phyloP scores from a whole-genome alignment of 176 grass and related monocot genomes.

The Phoenix roebelenii region DNA sequence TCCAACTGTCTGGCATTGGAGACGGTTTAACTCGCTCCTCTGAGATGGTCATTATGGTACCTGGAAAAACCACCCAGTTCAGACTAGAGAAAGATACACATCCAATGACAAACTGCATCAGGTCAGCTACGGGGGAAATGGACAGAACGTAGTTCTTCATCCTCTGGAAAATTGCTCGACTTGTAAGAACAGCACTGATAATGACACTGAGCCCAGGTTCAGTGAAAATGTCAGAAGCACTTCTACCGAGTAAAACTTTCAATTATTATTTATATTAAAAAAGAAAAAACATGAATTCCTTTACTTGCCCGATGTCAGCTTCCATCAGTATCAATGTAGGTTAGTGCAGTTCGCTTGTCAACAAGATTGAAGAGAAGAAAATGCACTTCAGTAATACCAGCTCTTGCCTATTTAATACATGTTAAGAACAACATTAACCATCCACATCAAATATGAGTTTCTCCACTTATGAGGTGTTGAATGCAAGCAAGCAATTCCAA shows the following conservation, averaged over 20 bases:
- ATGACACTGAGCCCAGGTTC: constrained; percentile 26
- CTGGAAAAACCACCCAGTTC: not conserved
- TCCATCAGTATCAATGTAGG: constrained; percentile 8
- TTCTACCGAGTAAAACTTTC: constrained; percentile 1
- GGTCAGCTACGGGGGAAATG: too few species aligned
- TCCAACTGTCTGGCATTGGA: constrained; percentile 15
- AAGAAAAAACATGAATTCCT: not conserved
- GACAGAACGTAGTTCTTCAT: constrained; percentile 23
- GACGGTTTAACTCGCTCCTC: constrained; percentile 13
- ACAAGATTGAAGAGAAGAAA: constrained; percentile 17
- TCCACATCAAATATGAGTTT: too few species aligned
- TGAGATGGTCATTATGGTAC: constrained; percentile 18
- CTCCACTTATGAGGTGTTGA: too few species aligned
- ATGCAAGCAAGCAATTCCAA: too few species aligned
- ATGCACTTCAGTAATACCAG: constrained; percentile 6
- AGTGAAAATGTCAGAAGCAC: constrained; percentile 27
- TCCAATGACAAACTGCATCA: too few species aligned
- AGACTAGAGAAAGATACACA: too few species aligned
- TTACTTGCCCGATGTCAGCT: constrained; percentile 8
- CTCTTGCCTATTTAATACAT: not conserved
- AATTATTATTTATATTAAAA: too few species aligned
- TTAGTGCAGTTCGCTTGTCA: constrained; percentile 14
- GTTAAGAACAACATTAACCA: too few species aligned
- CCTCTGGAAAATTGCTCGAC: constrained; percentile 26
- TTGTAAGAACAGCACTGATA: constrained; percentile 29